A percentile compares a stretch with the other conserved stretches of the same genome.
These are phyloP conservation scores for Melaleuca quinquenervia DNA, from an alignment of 345 rosid species.

Conservation along the genomic window DNA sequence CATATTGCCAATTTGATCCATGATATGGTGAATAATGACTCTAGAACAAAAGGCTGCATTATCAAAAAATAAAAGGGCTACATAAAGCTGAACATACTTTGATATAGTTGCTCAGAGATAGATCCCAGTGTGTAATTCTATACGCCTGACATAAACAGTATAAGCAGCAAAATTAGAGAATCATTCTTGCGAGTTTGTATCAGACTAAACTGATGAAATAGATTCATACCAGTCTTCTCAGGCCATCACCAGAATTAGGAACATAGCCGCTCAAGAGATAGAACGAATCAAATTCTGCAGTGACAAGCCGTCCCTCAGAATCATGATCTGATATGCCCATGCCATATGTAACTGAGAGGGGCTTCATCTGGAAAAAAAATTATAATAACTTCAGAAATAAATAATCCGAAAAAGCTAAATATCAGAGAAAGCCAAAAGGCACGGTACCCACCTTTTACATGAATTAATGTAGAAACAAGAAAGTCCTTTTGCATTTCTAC, in stretches of 20 bases:
- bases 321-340: conserved; percentile 73
- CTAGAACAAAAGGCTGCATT: background rate
- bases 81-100: conserved; percentile 39
- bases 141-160: conserved; percentile 37
- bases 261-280: conserved; percentile 63
- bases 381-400: background rate
- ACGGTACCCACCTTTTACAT: background rate
- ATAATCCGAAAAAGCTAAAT: background rate
- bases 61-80: background rate
- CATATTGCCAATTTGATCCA: background rate
- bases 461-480: background rate
- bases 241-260: conserved; percentile 96
- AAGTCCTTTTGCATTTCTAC: background rate
- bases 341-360: conserved; percentile 75
- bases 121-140: conserved; percentile 78
- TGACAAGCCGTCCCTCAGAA: conserved; percentile 79
- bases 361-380: conserved; percentile 58
- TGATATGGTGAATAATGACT: background rate
- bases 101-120: conserved; percentile 59
- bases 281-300: conserved; percentile 78
- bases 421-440: background rate
- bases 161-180: background rate
- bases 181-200: background rate
- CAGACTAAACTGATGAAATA: background rate
- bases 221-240: conserved; percentile 76